Evolutionary conservation across 495 filamentous ascomycete species (phyloP), one percentile per base, ranked within the genome.

Genomic region (Penicillium salamii): DNA sequence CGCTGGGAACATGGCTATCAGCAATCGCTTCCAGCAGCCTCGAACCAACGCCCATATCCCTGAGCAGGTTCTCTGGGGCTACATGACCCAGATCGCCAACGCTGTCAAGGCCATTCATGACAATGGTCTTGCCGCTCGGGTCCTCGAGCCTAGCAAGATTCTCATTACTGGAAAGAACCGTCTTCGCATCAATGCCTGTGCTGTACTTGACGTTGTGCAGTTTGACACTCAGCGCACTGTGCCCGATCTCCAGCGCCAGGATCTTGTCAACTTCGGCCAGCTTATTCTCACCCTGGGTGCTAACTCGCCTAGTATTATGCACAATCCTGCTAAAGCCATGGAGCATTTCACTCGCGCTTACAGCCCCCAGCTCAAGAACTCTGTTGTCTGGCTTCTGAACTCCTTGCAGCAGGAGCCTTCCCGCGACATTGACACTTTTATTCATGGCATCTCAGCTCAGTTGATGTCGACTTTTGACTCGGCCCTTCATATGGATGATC

Each of bases 61-160:
- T 1, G 95, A 97, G 67, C 81, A 85, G 54, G 72, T 87, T 17
- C 67, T 98, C 3, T 98, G 95, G 95, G 80, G 83, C 49, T 98
- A 97, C 62, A 81, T 97, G 42, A 86, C 91, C 24, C 93, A 98
- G 69, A 86, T 97, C 47, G 83, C 87, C n/a, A 90, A 85, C 51
- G 92, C 86, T 5, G 75, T 98, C 32, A 93, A 89, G 65, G 77
- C 84, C 3, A 91, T 97, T 37, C 93, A 98, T 64, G 76, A 78
- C 21, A 80, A 77, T 34, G 86, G 88, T 5, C 78, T 97, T 14
- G 92, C 93, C 17, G 91, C 91, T 33, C 76, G 90, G 32, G 81
- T 91, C 26, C 79, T 97, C 31, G 89, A 91, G 45, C 71, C 87
- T 13, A 90, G 78, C 67, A 97, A 97, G 60, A 81, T 97, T 36